phyloP scores from a whole-genome alignment of 768 basidiomycete species.

The Agrocybe chaxingu region DNA sequence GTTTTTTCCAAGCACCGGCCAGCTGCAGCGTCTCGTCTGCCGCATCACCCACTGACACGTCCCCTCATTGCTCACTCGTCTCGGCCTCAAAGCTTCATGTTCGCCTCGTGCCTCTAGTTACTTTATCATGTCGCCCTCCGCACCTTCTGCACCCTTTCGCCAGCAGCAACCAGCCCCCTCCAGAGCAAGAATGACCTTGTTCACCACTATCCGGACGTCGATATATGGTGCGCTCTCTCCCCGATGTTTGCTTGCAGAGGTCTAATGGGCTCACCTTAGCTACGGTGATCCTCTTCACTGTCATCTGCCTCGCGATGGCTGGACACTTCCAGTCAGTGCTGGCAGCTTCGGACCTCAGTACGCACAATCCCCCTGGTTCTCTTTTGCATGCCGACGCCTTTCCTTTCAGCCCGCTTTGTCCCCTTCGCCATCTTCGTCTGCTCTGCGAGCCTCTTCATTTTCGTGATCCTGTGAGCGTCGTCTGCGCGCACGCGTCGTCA shows the following conservation, averaged over 20 bases:
- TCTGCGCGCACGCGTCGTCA: background rate
- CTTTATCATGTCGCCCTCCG: constrained; percentile 42
- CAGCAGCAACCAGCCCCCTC: constrained; percentile 24
- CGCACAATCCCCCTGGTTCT: constrained; percentile 21
- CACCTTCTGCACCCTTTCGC: constrained; percentile 24
- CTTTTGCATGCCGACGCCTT: constrained; percentile 8
- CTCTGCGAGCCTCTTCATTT: constrained; percentile 63
- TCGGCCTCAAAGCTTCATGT: constrained; percentile 23
- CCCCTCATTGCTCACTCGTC: constrained; percentile 14
- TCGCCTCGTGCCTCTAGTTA: constrained; percentile 44
- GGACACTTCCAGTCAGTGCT: constrained; percentile 73
- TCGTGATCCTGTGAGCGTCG: constrained; percentile 58
- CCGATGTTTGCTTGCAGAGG: background rate
- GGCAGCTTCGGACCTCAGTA: constrained; percentile 78
- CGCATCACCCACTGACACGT: background rate
- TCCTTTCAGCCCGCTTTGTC: constrained; percentile 70
- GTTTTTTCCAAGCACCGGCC: constrained; percentile 13
- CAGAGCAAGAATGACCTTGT: constrained; percentile 61
- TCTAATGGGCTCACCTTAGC: constrained; percentile 32
- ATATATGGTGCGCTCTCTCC: constrained; percentile 55
- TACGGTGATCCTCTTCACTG: constrained; percentile 67
- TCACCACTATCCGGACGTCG: constrained; percentile 64
- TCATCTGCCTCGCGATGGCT: constrained; percentile 78
- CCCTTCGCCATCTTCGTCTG: constrained; percentile 85
- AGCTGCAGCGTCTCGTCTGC: constrained; percentile 10